Evolutionary conservation across 2,329 filamentous ascomycete species (phyloP), one percentile per base, ranked within the genome.

Genomic region (Diaporthe amygdali): DNA sequence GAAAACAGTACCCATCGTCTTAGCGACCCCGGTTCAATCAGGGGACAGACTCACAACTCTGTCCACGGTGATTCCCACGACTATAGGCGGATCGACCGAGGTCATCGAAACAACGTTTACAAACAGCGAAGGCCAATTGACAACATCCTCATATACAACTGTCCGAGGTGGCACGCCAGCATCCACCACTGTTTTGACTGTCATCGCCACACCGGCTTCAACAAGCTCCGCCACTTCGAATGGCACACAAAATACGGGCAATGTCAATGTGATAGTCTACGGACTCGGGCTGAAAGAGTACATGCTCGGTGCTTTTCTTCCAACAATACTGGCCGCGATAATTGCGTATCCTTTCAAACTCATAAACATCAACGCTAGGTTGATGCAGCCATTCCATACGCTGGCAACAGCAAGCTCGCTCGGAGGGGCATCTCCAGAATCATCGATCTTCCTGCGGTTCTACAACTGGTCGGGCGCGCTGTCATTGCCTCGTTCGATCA

Each of bases 351-450:
- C 67, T 6, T 41, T 72, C 46, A 71, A 59, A 27, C 54, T 74
- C 30, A 74, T 74, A 25, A 64, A 66, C 22, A 47, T 74, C 44
- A 74, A 72, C 22, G 72, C 71, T 9, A 64, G 71, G 32, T 51
- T 72, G 22, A 67, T 70, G 56, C 70, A 74, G 49, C 72, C 72
- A 7, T 74, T 74, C 27, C 70, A 72, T 25, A 44, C 47, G 10
- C n/a, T 74, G 41, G 66, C 72, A 14, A 52, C 30, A 12, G 54
- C 61, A 30, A 37, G 41, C 5, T 15, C 22, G 15, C 0, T 15
- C 4, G 47, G 17, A 15, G 70, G 70, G 5, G n/a, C 32, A 17
- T 46, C n/a, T 20, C 47, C 66, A 1, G 25, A 64, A n/a, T 37
- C 66, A 7, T 69, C 70, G 2, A 46, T 71, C 1, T 69, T 69